Evolutionary conservation across 306 rosid species (phyloP).

Genomic region (Pueraria montana): DNA sequence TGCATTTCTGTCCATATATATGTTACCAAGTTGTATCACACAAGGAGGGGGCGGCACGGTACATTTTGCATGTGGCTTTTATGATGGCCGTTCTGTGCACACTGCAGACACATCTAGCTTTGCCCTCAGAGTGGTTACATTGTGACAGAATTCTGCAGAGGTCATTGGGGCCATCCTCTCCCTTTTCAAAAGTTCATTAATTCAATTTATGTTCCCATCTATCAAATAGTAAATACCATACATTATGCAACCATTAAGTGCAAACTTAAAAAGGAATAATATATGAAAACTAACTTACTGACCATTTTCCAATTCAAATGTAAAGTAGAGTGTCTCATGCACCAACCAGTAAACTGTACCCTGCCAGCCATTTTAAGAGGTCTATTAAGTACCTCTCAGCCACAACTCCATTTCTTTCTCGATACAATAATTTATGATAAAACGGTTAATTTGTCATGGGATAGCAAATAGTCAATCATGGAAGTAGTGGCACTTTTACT

Average conservation of each 20-base stretch:
- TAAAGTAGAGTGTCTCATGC: not conserved
- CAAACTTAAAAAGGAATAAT: not conserved
- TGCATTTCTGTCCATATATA: slow-evolving; percentile 21
- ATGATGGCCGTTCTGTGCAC: slow-evolving; percentile 34
- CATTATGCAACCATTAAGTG: not conserved
- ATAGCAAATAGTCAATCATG: slow-evolving; percentile 4
- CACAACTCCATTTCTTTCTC: slow-evolving; percentile 23
- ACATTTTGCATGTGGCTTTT: slow-evolving; percentile 46
- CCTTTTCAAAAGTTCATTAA: slow-evolving; percentile 6
- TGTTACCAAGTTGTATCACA: slow-evolving; percentile 6
- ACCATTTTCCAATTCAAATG: not conserved
- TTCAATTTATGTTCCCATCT: not conserved
- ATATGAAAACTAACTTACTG: not conserved
- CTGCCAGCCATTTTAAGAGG: slow-evolving; percentile 3
- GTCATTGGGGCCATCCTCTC: slow-evolving; percentile 42
- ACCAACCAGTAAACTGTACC: slow-evolving; percentile 11
- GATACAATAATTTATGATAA: slow-evolving; percentile 7
- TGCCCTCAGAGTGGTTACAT: slow-evolving; percentile 23
- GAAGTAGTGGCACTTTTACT: not conserved
- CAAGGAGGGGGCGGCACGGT: slow-evolving; percentile 24
- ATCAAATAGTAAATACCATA: not conserved
- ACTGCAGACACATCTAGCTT: slow-evolving; percentile 5
- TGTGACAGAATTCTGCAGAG: slow-evolving; percentile 37
- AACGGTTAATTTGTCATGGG: slow-evolving; percentile 13
- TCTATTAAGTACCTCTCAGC: not conserved